phyloP scores from a whole-genome alignment of 1,284 basidiomycete genomes.

The Hypsizygus ulmarius region DNA sequence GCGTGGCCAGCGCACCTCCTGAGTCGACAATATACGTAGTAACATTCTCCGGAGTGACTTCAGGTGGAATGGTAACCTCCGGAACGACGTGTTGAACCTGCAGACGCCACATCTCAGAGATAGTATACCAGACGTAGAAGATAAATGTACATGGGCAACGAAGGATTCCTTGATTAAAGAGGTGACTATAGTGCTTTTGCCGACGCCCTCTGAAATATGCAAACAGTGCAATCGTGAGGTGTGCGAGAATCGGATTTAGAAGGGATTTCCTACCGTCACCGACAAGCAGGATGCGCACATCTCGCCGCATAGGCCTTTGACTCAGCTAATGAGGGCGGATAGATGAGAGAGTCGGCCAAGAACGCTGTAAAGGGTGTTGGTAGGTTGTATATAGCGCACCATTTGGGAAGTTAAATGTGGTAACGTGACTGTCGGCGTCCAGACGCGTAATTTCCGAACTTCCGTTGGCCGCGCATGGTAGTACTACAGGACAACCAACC shows the following conservation, averaged over 20 bases:
- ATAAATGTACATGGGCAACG: slow-evolving; percentile 73
- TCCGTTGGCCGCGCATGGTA: neutral
- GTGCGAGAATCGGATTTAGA: slow-evolving; percentile 2
- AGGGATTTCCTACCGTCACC: slow-evolving; percentile 69
- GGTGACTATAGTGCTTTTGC: slow-evolving; percentile 93
- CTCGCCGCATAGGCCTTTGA: slow-evolving; percentile 65
- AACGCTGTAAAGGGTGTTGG: neutral
- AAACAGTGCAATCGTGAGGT: slow-evolving; percentile 12
- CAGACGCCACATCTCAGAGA: slow-evolving; percentile 12
- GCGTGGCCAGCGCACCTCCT: slow-evolving; percentile 60
- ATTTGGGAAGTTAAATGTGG: slow-evolving; percentile 11
- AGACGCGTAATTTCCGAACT: slow-evolving; percentile 2
- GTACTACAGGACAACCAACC: neutral
- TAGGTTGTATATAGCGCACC: slow-evolving; percentile 1
- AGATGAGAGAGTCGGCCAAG: slow-evolving; percentile 6
- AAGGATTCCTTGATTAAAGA: slow-evolving; percentile 95
- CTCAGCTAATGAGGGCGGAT: slow-evolving; percentile 10
- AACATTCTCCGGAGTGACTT: slow-evolving; percentile 93
- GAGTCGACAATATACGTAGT: slow-evolving; percentile 96
- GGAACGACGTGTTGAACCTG: slow-evolving; percentile 91
- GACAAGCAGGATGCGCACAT: slow-evolving; percentile 91
- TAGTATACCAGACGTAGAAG: slow-evolving; percentile 7
- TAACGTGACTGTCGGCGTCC: slow-evolving; percentile 14
- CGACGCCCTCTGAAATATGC: slow-evolving; percentile 73
- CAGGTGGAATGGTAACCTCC: slow-evolving; percentile 94